Evolutionary conservation across 139 green algal species (phyloP).

Genomic region (Micractinium sp.): DNA sequence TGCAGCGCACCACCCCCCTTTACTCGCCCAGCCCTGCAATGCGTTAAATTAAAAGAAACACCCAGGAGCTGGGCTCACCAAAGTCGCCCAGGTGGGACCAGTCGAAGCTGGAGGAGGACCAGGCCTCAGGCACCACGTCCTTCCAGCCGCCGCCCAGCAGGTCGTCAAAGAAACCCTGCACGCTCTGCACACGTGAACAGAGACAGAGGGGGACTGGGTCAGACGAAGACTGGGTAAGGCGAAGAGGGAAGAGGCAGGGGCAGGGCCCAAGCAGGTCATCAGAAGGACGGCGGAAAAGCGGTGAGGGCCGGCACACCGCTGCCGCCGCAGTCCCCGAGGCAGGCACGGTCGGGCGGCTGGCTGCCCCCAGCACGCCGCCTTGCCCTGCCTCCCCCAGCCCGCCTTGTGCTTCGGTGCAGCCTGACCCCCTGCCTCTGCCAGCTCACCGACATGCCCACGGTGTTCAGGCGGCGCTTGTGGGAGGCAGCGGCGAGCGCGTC

Average conservation of each 20-base stretch:
- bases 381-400: background rate
- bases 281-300: background rate
- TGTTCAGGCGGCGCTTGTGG: conserved; percentile 22
- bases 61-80: too few species aligned
- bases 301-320: too few species aligned
- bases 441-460: conserved; percentile 1
- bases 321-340: too few species aligned
- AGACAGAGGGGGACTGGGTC: background rate
- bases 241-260: background rate
- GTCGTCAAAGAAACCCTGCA: conserved; percentile 22
- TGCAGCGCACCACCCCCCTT: too few species aligned
- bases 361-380: background rate
- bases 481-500: background rate
- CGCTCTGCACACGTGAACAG: conserved; percentile 1
- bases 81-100: conserved; percentile 21
- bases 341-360: background rate
- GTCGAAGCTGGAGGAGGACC: conserved; percentile 19
- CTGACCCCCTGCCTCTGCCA: background rate
- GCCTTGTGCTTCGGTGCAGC: background rate
- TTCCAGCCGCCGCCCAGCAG: conserved; percentile 23
- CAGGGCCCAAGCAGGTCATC: background rate
- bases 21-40: background rate
- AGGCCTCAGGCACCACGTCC: background rate
- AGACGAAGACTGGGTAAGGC: background rate
- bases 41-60: too few species aligned